phyloP scores from a whole-genome alignment of 371 early-diverging fungal genomes.

The Mortierella sp. region DNA sequence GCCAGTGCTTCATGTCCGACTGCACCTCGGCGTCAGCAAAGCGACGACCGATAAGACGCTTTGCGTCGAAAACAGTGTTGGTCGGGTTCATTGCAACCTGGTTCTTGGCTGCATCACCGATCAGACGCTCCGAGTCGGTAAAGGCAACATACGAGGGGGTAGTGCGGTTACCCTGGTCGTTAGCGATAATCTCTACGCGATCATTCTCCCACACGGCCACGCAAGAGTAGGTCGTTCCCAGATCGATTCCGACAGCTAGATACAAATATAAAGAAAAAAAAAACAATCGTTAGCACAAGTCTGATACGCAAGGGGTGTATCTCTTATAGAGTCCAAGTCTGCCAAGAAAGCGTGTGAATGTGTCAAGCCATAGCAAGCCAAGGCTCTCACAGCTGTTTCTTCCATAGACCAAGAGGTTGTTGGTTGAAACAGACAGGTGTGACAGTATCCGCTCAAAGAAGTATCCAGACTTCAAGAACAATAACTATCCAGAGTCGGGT shows the following conservation, averaged over 20 bases:
- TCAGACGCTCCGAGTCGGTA: slow-evolving; percentile 90
- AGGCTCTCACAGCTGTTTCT: no score
- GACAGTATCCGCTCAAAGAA: no score
- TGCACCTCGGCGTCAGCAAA: slow-evolving; percentile 89
- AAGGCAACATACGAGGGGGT: slow-evolving; percentile 97
- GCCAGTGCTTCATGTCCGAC: slow-evolving; percentile 94
- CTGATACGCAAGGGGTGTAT: background rate
- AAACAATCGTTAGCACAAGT: slow-evolving; percentile 7
- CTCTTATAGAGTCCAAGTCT: background rate
- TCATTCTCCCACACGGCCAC: slow-evolving; percentile 98
- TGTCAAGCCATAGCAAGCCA: background rate
- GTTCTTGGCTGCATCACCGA: slow-evolving; percentile 96
- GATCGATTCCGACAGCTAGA: slow-evolving; percentile 87
- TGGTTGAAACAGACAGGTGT: no score
- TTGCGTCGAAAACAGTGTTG: slow-evolving; percentile 96
- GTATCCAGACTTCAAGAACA: no score
- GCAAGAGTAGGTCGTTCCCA: slow-evolving; percentile 99
- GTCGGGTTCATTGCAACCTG: slow-evolving; percentile 88
- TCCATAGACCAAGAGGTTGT: no score
- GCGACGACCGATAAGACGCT: slow-evolving; percentile 97
- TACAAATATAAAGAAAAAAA: background rate
- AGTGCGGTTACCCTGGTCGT: slow-evolving; percentile 97
- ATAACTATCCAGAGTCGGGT: no score
- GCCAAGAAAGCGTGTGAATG: background rate
- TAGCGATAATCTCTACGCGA: slow-evolving; percentile 96